Base-by-base conservation (phyloP, 441 rosid genomes). In the Pelargonium fulgidum region DNA sequence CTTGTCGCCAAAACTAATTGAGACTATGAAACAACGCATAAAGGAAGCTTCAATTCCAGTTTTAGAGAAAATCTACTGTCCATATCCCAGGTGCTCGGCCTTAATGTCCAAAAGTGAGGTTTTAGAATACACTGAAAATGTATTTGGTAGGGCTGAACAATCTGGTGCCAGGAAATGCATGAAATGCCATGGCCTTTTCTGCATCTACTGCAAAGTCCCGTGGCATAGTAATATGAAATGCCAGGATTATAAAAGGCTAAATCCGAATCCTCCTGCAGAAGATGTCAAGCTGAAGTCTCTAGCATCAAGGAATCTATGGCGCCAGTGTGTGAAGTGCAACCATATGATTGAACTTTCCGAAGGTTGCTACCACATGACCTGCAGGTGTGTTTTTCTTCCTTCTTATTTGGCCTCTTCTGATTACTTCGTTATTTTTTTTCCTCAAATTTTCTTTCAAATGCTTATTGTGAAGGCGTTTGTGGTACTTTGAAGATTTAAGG, bases 61-160 rank as follows among this genome's bases (percentile, higher is more conserved):
- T 45, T 16, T 81, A 0, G 96, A 93, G 63, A 88, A 79, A 79
- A 76, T 91, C 68, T 93, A 93, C 66, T 91, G 97, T 72, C 97
- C 97, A 7, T 81, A 75, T 79, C 93, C 88, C 0, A 82, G 47
- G 74, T 93, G 96, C 79, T 93, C 96, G 0, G 83, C 92, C 44
- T 79, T 93, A 72, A 88, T 93, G 99, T 82, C 92, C 0, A 87
- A 78, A 77, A 76, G 58, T 42, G 89, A 85, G 79, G 81, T 82
- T 29, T 71, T 75, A 56, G 74, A 79, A 73, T 73, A 79, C 69
- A 76, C 87, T n/a, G 72, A 69, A 47, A 74, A 65, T 42, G 68
- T 75, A 44, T 71, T 24, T 74, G 33, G 65, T 66, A 83, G 79
- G 69, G 76, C 75, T 24, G 78, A 77, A 19, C 45, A 3, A 8